Evolutionary conservation across 2,329 filamentous ascomycete species (phyloP).

Genomic region (Arthrobotrys megalospora): DNA sequence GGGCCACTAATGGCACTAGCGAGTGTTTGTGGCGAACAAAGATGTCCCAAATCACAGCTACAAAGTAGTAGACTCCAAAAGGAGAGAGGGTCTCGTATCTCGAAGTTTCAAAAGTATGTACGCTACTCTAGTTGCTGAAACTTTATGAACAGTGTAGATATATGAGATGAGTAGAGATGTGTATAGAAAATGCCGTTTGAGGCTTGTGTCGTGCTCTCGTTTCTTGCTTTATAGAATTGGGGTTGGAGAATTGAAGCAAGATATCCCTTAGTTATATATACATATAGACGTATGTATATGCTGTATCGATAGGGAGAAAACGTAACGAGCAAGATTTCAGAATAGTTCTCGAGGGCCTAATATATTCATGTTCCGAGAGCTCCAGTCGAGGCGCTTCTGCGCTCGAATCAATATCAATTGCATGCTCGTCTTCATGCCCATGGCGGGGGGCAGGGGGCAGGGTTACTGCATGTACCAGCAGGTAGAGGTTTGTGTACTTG

Average conservation of each 20-base stretch:
- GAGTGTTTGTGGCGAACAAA: conserved; percentile 23
- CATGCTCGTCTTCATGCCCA: conserved; percentile 28
- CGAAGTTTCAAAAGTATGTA: background rate
- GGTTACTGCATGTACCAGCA: conserved; percentile 56
- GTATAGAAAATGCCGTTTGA: conserved; percentile 7
- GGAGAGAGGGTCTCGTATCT: background rate
- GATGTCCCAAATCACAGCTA: conserved; percentile 3
- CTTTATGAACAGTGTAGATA: background rate
- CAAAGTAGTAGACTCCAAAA: background rate
- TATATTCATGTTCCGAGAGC: conserved; percentile 37
- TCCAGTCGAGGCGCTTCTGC: conserved; percentile 36
- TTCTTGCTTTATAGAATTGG: background rate
- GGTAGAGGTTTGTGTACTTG: conserved; percentile 43
- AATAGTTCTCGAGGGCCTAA: conserved; percentile 17
- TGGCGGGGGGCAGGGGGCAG: conserved; percentile 35
- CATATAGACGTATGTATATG: background rate
- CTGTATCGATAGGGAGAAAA: background rate
- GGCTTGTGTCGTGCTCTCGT: background rate
- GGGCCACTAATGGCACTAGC: conserved; percentile 46
- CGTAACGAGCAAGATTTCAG: background rate
- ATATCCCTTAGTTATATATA: conserved; percentile 14
- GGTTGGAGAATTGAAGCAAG: background rate
- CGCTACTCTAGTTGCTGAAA: background rate
- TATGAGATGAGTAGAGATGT: background rate
- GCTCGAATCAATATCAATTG: conserved; percentile 38